Base-by-base conservation (phyloP, 1,139 yeast genomes). In the Suhomyces yuchorum region DNA sequence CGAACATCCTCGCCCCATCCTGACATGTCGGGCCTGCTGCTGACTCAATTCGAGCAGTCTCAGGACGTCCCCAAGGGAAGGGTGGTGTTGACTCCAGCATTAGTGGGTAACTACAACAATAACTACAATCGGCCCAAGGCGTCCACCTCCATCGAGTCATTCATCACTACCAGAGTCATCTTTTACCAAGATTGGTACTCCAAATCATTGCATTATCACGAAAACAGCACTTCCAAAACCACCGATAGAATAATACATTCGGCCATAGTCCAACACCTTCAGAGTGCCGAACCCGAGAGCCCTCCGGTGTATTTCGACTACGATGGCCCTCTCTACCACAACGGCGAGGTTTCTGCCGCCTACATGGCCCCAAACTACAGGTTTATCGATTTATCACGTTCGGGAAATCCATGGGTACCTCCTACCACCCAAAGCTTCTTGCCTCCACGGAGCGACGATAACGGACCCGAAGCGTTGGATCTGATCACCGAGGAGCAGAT, bases 111-210 rank as follows among this genome's bases (percentile, higher is more conserved):
- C 7, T 14, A 14, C 14, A 26, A 39, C 20, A 36, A 12, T 19
- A 19, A 23, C 12, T 22, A 22, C 28, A 14, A 37, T 17, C 17
- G 30, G 14, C 37, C 30, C 18, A 44, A 30, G 20, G 23, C 17
- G 4, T 12, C 42, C 8, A 24, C 17, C 15, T 47, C 51, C 9
- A 40, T 60, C 35, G 63, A 65, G 28, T 51, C 65, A 14, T 57
- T 59, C 14, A 51, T 70, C 19, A 59, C 66, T 1, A 56, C 66
- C 3, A 56, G 73, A 36, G 50, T 71, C 3, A 46, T 69, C 4
- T 70, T 75, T 47, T 72, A 64, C 56, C 62, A 61, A 36, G 78
- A 72, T 50, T 72, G 77, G 77, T 67, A 62, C 55, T 66, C 63
- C 43, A 64, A 65, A 18, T 53, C 70, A 17, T 63, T 66, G 0